Evolutionary conservation across 805 yeast genomes (phyloP).

Genomic region (Kazachstania taianensis): DNA sequence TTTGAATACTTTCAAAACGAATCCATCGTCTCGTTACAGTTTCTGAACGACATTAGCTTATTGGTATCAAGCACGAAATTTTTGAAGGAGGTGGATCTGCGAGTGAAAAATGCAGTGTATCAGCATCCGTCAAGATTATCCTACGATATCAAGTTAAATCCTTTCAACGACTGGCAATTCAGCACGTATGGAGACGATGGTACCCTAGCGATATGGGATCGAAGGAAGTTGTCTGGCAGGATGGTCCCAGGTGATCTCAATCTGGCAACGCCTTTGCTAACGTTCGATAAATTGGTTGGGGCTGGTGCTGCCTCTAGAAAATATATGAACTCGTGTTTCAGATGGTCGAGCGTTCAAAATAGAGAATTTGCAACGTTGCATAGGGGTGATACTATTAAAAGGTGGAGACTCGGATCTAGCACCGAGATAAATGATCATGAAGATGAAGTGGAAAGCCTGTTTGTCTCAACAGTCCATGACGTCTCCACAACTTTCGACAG

Average conservation of each 20-base stretch:
- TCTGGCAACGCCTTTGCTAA: conserved; percentile 46
- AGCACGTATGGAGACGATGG: conserved; percentile 79
- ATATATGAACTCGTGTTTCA: conserved; percentile 52
- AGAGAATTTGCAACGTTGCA: conserved; percentile 75
- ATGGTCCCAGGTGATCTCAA: conserved; percentile 17
- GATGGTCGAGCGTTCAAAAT: conserved; percentile 53
- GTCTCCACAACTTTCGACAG: conserved; percentile 67
- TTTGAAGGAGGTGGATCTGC: conserved; percentile 65
- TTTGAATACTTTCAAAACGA: conserved; percentile 61
- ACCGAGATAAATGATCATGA: conserved; percentile 26
- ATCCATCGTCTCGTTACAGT: conserved; percentile 56
- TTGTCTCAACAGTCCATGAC: conserved; percentile 69
- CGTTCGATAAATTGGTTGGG: conserved; percentile 51
- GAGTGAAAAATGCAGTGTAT: conserved; percentile 53
- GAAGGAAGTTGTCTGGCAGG: conserved; percentile 42
- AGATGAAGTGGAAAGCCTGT: conserved; percentile 44
- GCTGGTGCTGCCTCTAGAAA: conserved; percentile 47
- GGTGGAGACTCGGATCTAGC: conserved; percentile 67
- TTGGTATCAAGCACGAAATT: conserved; percentile 70
- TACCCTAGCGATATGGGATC: conserved; percentile 72
- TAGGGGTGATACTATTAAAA: conserved; percentile 63
- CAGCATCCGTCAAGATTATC: conserved; percentile 72
- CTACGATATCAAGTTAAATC: conserved; percentile 58
- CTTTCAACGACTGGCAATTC: conserved; percentile 54
- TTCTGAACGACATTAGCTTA: conserved; percentile 51